A percentile compares a stretch with the other conserved stretches of the same genome.
phyloP scores from a whole-genome alignment of 306 rosid species.

The Quercus aquifolioides region DNA sequence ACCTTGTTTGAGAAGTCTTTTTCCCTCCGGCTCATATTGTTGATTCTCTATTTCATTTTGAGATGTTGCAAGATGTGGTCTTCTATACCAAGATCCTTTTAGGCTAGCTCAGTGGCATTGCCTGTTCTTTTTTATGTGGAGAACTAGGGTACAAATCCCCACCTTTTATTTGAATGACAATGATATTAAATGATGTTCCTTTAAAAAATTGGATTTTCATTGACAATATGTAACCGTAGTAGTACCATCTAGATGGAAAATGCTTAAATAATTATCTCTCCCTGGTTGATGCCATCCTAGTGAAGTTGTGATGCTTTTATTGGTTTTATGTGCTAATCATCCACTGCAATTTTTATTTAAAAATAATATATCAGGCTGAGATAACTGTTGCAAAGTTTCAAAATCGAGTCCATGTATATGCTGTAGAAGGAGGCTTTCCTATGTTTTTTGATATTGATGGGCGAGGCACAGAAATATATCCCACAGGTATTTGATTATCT shows the following conservation, averaged over 20 bases:
- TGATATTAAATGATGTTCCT: too few relatives aligned
- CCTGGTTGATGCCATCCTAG: not conserved
- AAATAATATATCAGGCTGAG: constrained; percentile 50
- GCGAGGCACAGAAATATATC: constrained; percentile 72
- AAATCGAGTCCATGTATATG: constrained; percentile 71
- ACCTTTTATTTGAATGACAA: too few relatives aligned
- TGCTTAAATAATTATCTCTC: not conserved
- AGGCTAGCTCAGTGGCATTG: too few relatives aligned
- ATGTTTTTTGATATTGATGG: constrained; percentile 80
- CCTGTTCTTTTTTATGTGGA: too few relatives aligned
- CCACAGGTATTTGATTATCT: constrained; percentile 53
- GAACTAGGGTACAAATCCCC: too few relatives aligned
- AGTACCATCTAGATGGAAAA: not conserved
- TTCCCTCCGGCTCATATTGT: too few relatives aligned
- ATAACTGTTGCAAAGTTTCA: constrained; percentile 72
- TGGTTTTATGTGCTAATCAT: not conserved
- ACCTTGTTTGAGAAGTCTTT: not conserved
- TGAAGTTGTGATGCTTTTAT: not conserved
- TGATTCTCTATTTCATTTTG: too few relatives aligned
- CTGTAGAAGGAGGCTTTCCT: constrained; percentile 78
- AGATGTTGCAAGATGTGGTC: too few relatives aligned
- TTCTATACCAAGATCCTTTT: too few relatives aligned
- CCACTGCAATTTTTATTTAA: not conserved
- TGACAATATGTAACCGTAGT: too few relatives aligned
- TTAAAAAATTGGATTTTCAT: too few relatives aligned